These are phyloP conservation scores for Trametes sp. DNA, from an alignment of 1,284 basidiomycete genomes.

Conservation along the genomic window DNA sequence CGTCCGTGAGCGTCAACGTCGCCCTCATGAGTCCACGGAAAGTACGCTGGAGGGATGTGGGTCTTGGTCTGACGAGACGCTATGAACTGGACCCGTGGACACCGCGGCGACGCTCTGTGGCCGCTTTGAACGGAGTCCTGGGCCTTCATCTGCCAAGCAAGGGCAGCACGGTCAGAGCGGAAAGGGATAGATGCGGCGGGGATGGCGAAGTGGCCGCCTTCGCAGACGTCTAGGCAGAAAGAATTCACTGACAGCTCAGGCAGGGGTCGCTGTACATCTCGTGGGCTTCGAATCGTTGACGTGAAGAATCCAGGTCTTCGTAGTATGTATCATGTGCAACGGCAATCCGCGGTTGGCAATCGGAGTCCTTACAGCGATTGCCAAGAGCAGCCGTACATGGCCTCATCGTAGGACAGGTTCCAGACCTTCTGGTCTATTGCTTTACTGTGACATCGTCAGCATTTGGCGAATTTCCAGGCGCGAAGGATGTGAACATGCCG, in stretches of 20 bases:
- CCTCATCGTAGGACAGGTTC: background rate
- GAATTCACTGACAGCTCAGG: slow-evolving; percentile 68
- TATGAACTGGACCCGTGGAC: slow-evolving; percentile 63
- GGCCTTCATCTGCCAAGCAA: slow-evolving; percentile 18
- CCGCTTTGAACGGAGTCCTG: slow-evolving; percentile 51
- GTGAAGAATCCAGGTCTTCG: slow-evolving; percentile 65
- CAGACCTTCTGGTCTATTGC: slow-evolving; percentile 40
- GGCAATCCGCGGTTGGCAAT: slow-evolving; percentile 69
- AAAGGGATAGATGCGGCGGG: slow-evolving; percentile 60
- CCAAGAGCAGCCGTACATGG: background rate
- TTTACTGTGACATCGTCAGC: slow-evolving; percentile 63
- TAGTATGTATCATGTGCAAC: slow-evolving; percentile 64
- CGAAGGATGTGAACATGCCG: too few species aligned
- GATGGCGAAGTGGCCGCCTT: slow-evolving; percentile 62
- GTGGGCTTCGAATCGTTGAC: slow-evolving; percentile 77
- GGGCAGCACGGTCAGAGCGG: slow-evolving; percentile 52
- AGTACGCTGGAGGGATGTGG: slow-evolving; percentile 74
- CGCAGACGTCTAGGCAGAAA: slow-evolving; percentile 56
- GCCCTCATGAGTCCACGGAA: slow-evolving; percentile 71
- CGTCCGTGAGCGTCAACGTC: slow-evolving; percentile 60
- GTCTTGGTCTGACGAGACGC: slow-evolving; percentile 52
- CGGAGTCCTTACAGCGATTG: slow-evolving; percentile 51
- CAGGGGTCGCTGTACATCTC: slow-evolving; percentile 78
- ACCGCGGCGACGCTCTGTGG: slow-evolving; percentile 58
- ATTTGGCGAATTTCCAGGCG: too few species aligned